phyloP scores from a whole-genome alignment of 176 grass and related monocot genomes.

The Alopecurus myosuroides region DNA sequence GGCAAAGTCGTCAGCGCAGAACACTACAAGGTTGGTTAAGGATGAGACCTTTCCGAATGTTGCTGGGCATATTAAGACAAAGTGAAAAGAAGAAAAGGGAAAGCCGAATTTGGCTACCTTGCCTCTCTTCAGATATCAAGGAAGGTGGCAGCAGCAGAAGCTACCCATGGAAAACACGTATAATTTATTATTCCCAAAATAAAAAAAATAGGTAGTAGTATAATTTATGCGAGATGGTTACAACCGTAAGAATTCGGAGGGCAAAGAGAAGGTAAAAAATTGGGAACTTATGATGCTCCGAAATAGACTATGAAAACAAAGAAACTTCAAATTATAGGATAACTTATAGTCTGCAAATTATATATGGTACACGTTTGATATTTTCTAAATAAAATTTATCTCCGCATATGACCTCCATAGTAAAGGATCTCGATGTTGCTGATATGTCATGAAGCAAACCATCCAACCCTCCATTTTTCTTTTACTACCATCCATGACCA shows the following conservation, averaged over 20 bases:
- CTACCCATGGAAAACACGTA: neutral
- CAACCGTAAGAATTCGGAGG: constrained; percentile 1
- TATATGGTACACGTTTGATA: neutral
- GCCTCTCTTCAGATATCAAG: constrained; percentile 23
- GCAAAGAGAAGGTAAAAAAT: neutral
- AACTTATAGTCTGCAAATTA: neutral
- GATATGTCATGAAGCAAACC: neutral
- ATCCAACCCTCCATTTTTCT: neutral
- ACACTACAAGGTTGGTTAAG: constrained; percentile 19
- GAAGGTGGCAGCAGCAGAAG: constrained; percentile 7
- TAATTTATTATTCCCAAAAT: neutral
- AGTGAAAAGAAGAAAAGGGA: neutral
- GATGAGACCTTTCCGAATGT: constrained; percentile 29
- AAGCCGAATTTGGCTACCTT: constrained; percentile 14
- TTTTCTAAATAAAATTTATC: neutral
- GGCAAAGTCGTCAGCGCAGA: constrained; percentile 38
- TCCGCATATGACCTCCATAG: neutral
- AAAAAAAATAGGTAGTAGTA: too few relatives aligned
- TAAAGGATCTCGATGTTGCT: neutral
- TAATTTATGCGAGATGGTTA: neutral
- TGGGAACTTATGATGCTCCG: neutral
- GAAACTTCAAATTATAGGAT: neutral
- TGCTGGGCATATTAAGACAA: constrained; percentile 9
- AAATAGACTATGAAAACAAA: constrained; percentile 2
- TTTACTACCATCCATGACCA: neutral